Conservation (phyloP, 495 filamentous ascomycete genomes). For the Rhypophila decipiens region DNA sequence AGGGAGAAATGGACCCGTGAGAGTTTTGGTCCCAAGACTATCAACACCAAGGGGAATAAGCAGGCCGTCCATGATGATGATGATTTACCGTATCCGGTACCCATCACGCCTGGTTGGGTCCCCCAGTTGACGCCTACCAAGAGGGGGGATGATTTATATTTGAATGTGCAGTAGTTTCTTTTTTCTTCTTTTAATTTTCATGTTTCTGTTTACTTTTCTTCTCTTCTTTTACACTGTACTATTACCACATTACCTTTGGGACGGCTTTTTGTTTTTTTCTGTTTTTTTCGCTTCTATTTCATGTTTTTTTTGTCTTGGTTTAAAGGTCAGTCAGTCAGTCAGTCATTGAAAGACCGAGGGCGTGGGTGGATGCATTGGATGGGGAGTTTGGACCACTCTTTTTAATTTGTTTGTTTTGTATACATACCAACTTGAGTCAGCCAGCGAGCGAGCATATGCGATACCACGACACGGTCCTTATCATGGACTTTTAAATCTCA, state of each 20-base stretch:
- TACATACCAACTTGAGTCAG: too few relatives aligned
- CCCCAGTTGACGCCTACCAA: constrained; percentile 43
- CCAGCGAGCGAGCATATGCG: too few relatives aligned
- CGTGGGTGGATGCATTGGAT: too few relatives aligned
- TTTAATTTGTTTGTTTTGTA: too few relatives aligned
- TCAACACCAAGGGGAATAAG: background rate
- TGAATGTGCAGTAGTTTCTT: constrained; percentile 31
- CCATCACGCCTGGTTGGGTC: constrained; percentile 45
- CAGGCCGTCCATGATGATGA: background rate
- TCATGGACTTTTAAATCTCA: too few relatives aligned
- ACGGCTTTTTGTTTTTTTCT: background rate
- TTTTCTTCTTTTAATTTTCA: background rate
- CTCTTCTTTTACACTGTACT: too few relatives aligned
- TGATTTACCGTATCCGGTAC: constrained; percentile 20
- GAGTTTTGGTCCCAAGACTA: constrained; percentile 4
- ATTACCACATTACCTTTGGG: background rate
- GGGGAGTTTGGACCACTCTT: too few relatives aligned
- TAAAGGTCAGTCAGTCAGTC: too few relatives aligned
- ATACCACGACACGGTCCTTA: too few relatives aligned
- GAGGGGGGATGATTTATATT: constrained; percentile 38
- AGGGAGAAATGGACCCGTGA: constrained; percentile 14
- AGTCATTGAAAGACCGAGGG: too few relatives aligned
- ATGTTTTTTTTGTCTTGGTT: too few relatives aligned
- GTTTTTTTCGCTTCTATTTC: background rate
- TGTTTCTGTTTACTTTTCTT: background rate